Base-by-base conservation (phyloP, 1,284 basidiomycete species). In the Porogramme epimiltina region DNA sequence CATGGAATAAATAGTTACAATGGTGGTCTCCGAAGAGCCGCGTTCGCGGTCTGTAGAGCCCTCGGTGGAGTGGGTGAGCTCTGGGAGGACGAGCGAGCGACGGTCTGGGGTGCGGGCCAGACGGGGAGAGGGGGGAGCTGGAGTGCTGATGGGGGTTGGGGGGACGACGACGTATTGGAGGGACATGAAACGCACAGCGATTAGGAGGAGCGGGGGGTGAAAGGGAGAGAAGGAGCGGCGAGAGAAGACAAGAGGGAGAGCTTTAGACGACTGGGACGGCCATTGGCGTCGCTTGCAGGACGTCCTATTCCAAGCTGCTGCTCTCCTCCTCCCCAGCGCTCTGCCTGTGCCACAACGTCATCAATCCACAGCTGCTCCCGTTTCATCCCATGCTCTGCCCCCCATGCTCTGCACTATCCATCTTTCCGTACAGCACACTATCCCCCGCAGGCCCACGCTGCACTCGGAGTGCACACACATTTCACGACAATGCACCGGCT, bases 1-100 rank as follows among this genome's bases (percentile, higher is more conserved):
- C 88, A 90, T 91, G 45, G 85, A 89, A 67, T 89, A 91, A 50
- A 91, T 91, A 51, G 86, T 84, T 66, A 87, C 82, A 61, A 89
- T 87, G 9, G 86, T 80, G 60, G 51, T 52, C 22, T 87, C 85
- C 1, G 76, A 69, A 1, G 76, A 76, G 61, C 68, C 71, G 50
- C 76, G 73, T 25, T 72, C 71, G 49, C 57, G 67, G 47, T 68
- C 68, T 24, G 59, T 54, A 6, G 34, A n/a, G 58, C 19, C 49
- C 52, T 56, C 57, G 61, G 51, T 22, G 52, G 58, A 63, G 36
- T 61, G 60, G 8, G 64, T 45, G 47, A 69, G 62, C 31, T 69
- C 70, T 24, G 68, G 66, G 28, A 64, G 53, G 25, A 54, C 54
- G 54, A 63, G 47, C 31, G 58, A 49, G 54, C 54, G 49, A 52